A percentile compares a stretch with the other conserved stretches of the same genome.
These are phyloP conservation scores for Hibiscus tridactylites DNA, from an alignment of 345 rosid species.

Conservation along the genomic window DNA sequence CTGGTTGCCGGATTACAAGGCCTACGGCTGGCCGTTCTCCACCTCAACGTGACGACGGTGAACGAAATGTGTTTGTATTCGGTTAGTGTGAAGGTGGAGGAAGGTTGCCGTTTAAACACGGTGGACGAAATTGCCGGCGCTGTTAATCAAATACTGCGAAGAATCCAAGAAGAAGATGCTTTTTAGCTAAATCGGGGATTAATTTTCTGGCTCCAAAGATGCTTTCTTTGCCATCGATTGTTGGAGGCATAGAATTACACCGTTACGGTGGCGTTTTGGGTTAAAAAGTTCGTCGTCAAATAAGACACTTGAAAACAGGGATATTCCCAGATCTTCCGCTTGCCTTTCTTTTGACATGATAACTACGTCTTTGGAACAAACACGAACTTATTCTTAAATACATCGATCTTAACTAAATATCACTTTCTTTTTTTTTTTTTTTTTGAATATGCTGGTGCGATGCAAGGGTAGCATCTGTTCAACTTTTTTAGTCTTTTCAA, in stretches of 20 bases:
- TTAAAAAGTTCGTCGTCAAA: too few species aligned
- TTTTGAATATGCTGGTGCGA: too few species aligned
- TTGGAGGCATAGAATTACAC: background rate
- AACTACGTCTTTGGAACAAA: background rate
- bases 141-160: constrained; percentile 50
- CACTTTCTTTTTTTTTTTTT: too few species aligned
- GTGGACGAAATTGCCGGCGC: constrained; percentile 78
- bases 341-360: background rate
- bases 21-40: constrained; percentile 56
- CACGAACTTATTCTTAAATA: background rate
- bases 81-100: constrained; percentile 63
- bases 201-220: background rate
- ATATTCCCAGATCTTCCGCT: background rate
- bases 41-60: constrained; percentile 55
- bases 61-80: constrained; percentile 54
- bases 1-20: constrained; percentile 48
- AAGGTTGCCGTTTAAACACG: constrained; percentile 59
- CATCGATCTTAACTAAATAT: too few species aligned
- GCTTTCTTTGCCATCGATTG: background rate
- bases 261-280: too few species aligned
- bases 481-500: too few species aligned
- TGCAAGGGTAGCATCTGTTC: too few species aligned
- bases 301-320: background rate
- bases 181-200: background rate
- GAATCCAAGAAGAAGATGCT: constrained; percentile 51